Conservation (phyloP, 2,329 filamentous ascomycete species). For the Amauroascus verrucosus region DNA sequence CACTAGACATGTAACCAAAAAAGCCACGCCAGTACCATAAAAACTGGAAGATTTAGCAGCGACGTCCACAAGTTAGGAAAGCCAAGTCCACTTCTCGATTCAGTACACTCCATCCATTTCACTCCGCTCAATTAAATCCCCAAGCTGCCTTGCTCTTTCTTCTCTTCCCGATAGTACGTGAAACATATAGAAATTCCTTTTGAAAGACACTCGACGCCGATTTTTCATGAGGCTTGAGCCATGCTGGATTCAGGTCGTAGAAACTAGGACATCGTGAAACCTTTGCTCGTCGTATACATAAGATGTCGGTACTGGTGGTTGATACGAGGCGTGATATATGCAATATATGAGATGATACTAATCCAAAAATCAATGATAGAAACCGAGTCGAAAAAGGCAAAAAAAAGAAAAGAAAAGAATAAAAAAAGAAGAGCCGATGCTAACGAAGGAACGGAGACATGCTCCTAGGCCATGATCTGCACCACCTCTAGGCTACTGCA, state of each 20-base stretch:
- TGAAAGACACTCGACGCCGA: constrained; percentile 33
- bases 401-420: background rate
- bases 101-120: constrained; percentile 15
- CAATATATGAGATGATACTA: constrained; percentile 19
- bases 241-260: constrained; percentile 27
- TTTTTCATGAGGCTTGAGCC: constrained; percentile 31
- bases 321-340: constrained; percentile 30
- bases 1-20: constrained; percentile 9
- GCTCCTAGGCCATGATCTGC: background rate
- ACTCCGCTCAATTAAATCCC: constrained; percentile 24
- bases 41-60: constrained; percentile 21
- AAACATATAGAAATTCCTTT: constrained; percentile 22
- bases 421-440: background rate
- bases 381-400: background rate
- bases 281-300: constrained; percentile 38
- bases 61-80: constrained; percentile 18
- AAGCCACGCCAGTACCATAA: constrained; percentile 21
- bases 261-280: constrained; percentile 32
- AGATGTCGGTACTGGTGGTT: constrained; percentile 23
- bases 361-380: constrained; percentile 17
- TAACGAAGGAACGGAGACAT: constrained; percentile 3
- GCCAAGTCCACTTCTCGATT: constrained; percentile 23
- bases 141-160: constrained; percentile 26
- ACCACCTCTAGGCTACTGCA: constrained; percentile 34
- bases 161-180: constrained; percentile 23